These are phyloP conservation scores for Plantago lanceolata DNA, from an alignment of 305 asterid genomes.

Conservation along the genomic window DNA sequence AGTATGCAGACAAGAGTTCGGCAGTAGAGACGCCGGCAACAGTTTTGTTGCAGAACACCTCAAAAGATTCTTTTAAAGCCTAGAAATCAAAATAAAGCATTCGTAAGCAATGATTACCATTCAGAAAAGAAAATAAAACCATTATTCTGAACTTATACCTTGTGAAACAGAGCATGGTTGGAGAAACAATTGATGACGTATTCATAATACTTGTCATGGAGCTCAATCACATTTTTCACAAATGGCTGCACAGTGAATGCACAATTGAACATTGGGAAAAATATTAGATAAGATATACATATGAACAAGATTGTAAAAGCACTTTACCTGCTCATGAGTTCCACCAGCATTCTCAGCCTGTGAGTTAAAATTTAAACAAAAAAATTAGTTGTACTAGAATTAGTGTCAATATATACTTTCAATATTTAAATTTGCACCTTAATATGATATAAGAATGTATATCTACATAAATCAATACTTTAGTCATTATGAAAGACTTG, in stretches of 20 bases:
- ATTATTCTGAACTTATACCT: no score
- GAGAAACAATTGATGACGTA: constrained; percentile 38
- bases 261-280: constrained; percentile 7
- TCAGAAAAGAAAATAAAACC: not conserved
- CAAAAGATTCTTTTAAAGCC: constrained; percentile 55
- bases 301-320: not conserved
- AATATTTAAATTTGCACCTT: no score
- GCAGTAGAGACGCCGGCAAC: constrained; percentile 42
- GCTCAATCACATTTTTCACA: constrained; percentile 36
- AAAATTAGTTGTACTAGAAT: not conserved
- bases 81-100: constrained; percentile 16
- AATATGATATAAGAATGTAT: no score
- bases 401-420: no score
- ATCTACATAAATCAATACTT: no score
- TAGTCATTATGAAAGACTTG: no score
- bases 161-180: constrained; percentile 39
- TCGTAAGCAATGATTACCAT: not conserved
- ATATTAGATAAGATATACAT: constrained; percentile 9
- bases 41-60: constrained; percentile 41
- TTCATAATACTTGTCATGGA: constrained; percentile 39
- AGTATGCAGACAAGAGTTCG: constrained; percentile 43
- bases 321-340: constrained; percentile 41
- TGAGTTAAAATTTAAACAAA: constrained; percentile 8
- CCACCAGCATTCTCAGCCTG: constrained; percentile 44
- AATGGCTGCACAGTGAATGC: constrained; percentile 28